phyloP scores from a whole-genome alignment of 2,329 filamentous ascomycete species.

The Monilinia laxa region DNA sequence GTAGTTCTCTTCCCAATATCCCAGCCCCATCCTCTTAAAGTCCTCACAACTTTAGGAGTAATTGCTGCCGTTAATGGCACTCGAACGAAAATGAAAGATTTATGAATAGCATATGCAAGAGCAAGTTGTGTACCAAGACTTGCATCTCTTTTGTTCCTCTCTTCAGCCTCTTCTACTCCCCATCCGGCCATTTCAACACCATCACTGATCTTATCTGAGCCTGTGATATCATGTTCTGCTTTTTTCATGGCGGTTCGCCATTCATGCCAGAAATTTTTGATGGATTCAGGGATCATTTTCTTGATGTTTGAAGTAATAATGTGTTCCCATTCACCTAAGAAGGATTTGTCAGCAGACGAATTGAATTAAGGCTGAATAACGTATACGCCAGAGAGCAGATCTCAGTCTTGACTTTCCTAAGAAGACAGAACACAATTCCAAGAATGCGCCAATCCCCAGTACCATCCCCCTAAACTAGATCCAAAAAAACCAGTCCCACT shows the following conservation, averaged over 20 bases:
- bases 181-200: slow-evolving; percentile 54
- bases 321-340: slow-evolving; percentile 61
- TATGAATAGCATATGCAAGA: slow-evolving; percentile 94
- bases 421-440: slow-evolving; percentile 16
- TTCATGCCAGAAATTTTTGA: slow-evolving; percentile 54
- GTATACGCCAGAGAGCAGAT: background rate
- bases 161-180: slow-evolving; percentile 64
- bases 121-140: slow-evolving; percentile 85
- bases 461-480: too few relatives aligned
- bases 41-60: slow-evolving; percentile 91
- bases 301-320: slow-evolving; percentile 61
- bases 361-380: background rate
- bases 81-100: slow-evolving; percentile 95
- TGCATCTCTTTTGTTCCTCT: slow-evolving; percentile 62
- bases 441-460: background rate
- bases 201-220: slow-evolving; percentile 48
- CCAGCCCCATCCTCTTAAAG: slow-evolving; percentile 85
- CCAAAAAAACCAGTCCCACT: slow-evolving; percentile 38
- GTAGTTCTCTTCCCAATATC: slow-evolving; percentile 77
- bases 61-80: slow-evolving; percentile 88
- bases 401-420: background rate
- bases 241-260: slow-evolving; percentile 51
- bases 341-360: background rate
- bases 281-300: slow-evolving; percentile 57
- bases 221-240: slow-evolving; percentile 46